Evolutionary conservation across 495 filamentous ascomycete genomes (phyloP), one percentile per base, ranked within the genome.

Genomic region (Sphaerosporella brunnea): DNA sequence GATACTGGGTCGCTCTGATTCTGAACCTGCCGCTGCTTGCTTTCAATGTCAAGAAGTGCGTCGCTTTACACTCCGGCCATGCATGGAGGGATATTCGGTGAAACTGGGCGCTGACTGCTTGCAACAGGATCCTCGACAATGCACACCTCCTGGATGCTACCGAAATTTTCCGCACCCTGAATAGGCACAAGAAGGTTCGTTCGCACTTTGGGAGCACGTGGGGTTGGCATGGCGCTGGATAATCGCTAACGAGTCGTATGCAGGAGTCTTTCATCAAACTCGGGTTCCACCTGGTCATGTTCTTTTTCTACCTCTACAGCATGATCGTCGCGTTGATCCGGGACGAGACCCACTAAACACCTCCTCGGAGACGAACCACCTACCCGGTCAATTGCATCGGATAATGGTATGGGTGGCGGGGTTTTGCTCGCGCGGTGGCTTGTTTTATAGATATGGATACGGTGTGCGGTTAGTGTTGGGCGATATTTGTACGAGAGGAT

Each of bases 231-330:
- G n/a, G n/a, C n/a, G 25, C 4, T 26, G 47, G 32, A n/a, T 8
- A 36, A 11, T 20, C 13, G 43, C 43, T 46, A 46, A 46, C 20
- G n/a, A 5, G 26, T 26, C 11, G 24, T 23, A 43, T 23, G 40
- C 56, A 95, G 88, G 92, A 99, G 77, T 95, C 87, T 4, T 96
- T 99, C 67, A 79, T 92, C 69, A 99, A 99, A 67, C 83, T 99
- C 30, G 92, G 88, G 49, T 96, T 99, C 75, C 90, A 96, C 65
- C 77, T 99, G 32, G 63, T 96, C 68, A 92, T 99, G 82, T 99
- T 99, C 75, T 99, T 99, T 74, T 99, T 95, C 77, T 99, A 99
- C 69, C 78, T 99, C 21, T 99, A 96, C 77, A 88, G 76, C 69
- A 99, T 99, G 92, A 99, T 99, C 50, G 90, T 95, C 45, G 88